phyloP scores from a whole-genome alignment of 257 asterid genomes.

The Forsythia suspensa region DNA sequence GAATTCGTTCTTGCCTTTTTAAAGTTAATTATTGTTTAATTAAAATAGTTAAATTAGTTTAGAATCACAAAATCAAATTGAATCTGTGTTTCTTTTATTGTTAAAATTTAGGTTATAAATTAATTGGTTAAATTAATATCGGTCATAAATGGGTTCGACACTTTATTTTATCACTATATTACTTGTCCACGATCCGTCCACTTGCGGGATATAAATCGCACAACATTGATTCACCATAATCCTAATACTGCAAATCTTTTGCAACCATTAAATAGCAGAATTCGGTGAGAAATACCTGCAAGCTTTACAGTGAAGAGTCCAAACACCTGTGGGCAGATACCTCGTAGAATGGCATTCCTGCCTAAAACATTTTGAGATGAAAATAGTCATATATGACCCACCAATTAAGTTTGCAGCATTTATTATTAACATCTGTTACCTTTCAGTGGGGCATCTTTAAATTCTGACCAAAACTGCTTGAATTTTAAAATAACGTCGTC shows the following conservation, averaged over 20 bases:
- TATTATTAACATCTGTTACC: constrained; percentile 43
- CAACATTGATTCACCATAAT: background rate
- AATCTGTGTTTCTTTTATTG: too few relatives aligned
- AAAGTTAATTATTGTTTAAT: too few relatives aligned
- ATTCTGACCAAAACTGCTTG: constrained; percentile 83
- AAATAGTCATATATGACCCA: background rate
- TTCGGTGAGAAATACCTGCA: constrained; percentile 60
- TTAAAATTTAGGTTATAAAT: too few relatives aligned
- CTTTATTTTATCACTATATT: too few relatives aligned
- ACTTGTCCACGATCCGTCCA: too few relatives aligned
- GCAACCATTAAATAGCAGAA: constrained; percentile 12
- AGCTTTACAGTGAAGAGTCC: constrained; percentile 99
- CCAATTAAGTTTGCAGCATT: background rate
- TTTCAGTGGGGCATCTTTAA: constrained; percentile 68
- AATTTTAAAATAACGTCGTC: constrained; percentile 63
- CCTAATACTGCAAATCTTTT: constrained; percentile 5
- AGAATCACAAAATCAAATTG: too few relatives aligned
- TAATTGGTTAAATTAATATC: too few relatives aligned
- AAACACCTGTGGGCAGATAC: constrained; percentile 92
- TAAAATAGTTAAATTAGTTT: too few relatives aligned
- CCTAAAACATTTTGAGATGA: constrained; percentile 43
- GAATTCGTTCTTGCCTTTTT: too few relatives aligned
- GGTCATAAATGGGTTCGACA: too few relatives aligned
- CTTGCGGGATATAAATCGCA: too few relatives aligned
- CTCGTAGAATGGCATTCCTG: constrained; percentile 88